Conservation (phyloP, 148 eudicot species). For the Salicornia ramosissima region DNA sequence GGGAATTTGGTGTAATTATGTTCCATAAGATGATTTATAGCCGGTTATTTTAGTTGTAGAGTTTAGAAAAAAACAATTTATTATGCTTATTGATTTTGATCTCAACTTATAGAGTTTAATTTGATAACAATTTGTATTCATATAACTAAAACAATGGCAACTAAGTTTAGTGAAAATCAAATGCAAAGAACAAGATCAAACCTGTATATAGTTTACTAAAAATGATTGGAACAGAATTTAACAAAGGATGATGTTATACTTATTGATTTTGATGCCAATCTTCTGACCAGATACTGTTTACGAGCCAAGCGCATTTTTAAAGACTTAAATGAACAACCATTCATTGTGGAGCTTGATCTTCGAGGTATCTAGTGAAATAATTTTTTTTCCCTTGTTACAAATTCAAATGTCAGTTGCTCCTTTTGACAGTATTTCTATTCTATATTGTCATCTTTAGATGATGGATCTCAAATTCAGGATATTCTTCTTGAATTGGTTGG, state of each 20-base stretch:
- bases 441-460: constrained; percentile 42
- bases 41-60: too few relatives aligned
- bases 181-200: too few relatives aligned
- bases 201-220: too few relatives aligned
- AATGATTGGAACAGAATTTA: too few relatives aligned
- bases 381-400: neutral
- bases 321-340: constrained; percentile 63
- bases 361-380: constrained; percentile 34
- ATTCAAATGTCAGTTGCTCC: neutral
- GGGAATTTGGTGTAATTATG: too few relatives aligned
- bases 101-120: too few relatives aligned
- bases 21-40: too few relatives aligned
- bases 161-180: too few relatives aligned
- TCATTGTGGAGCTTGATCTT: constrained; percentile 78
- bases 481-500: constrained; percentile 85
- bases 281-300: constrained; percentile 53
- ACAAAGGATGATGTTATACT: neutral
- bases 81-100: too few relatives aligned
- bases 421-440: constrained; percentile 6
- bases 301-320: constrained; percentile 70
- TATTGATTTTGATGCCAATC: constrained; percentile 15
- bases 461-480: constrained; percentile 77
- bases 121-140: too few relatives aligned
- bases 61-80: too few relatives aligned
- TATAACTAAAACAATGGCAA: too few relatives aligned